Conservation (phyloP, 2,329 filamentous ascomycete genomes). For the Exophiala phaeomuriformis region DNA sequence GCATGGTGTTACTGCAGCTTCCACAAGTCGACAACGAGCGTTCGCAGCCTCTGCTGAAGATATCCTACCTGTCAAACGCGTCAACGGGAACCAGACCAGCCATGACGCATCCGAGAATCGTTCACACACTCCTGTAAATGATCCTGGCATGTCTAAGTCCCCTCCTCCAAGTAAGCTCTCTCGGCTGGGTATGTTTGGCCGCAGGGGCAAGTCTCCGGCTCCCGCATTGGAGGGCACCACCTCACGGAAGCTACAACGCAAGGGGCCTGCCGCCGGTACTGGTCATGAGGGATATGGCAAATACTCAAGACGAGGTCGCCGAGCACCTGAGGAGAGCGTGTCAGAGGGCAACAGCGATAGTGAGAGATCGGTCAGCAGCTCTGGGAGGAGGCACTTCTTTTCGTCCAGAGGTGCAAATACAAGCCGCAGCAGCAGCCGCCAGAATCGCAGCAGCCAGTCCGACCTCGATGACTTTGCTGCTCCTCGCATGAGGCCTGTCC, state of each 20-base stretch:
- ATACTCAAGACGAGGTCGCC: slow-evolving; percentile 41
- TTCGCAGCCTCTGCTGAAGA: slow-evolving; percentile 36
- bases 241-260: slow-evolving; percentile 60
- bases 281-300: slow-evolving; percentile 66
- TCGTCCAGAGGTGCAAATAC: slow-evolving; percentile 35
- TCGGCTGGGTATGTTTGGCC: slow-evolving; percentile 67
- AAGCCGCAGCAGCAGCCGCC: slow-evolving; percentile 34
- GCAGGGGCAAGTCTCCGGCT: slow-evolving; percentile 57
- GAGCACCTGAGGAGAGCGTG: slow-evolving; percentile 35
- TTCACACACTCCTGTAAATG: neutral
- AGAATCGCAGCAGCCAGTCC: slow-evolving; percentile 30
- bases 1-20: slow-evolving; percentile 46
- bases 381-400: slow-evolving; percentile 32
- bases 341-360: slow-evolving; percentile 31
- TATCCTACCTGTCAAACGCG: neutral
- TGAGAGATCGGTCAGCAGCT: slow-evolving; percentile 35
- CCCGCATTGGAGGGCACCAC: slow-evolving; percentile 45
- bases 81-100: neutral
- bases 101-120: neutral
- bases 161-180: slow-evolving; percentile 39
- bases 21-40: slow-evolving; percentile 39
- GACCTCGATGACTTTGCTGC: slow-evolving; percentile 45
- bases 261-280: slow-evolving; percentile 84
- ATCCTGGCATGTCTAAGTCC: slow-evolving; percentile 22
- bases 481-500: slow-evolving; percentile 43